A percentile compares a stretch with the other conserved stretches of the same genome.
Conservation (phyloP, 495 filamentous ascomycete genomes). For the Podospora tetraspora region DNA sequence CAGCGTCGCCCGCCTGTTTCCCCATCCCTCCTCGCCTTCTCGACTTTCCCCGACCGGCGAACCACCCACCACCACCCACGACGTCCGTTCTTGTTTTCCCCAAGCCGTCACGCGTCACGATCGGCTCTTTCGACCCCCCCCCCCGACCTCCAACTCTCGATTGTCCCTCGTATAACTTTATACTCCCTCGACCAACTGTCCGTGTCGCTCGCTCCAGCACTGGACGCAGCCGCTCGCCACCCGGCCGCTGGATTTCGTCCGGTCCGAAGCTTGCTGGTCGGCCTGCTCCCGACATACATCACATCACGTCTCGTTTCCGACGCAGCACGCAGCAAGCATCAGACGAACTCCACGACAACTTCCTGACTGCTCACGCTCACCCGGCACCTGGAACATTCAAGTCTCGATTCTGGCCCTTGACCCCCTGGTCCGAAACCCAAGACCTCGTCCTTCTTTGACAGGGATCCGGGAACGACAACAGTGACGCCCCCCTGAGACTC, state of each 20-base stretch:
- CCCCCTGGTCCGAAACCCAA: conserved; percentile 3
- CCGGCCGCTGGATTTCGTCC: not conserved
- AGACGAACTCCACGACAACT: not conserved
- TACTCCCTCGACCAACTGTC: not conserved
- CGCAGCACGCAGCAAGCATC: not conserved
- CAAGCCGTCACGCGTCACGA: conserved; percentile 14
- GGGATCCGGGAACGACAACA: conserved; percentile 2
- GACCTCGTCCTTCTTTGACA: conserved; percentile 1
- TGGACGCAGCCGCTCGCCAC: not conserved
- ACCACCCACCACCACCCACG: not conserved
- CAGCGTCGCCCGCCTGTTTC: not conserved
- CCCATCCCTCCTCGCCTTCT: conserved; percentile 1
- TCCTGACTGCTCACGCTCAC: not conserved
- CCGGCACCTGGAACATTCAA: not conserved
- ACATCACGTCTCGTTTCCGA: not conserved
- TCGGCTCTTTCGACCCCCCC: conserved; percentile 1
- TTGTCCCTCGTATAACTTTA: conserved; percentile 4
- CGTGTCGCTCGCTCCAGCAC: not conserved
- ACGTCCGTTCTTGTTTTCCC: not conserved
- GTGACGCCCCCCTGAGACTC: not conserved
- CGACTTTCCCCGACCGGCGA: not conserved
- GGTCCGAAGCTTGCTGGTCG: not conserved
- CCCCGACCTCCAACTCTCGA: conserved; percentile 8
- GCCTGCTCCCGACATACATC: not conserved
- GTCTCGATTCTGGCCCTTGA: conserved; percentile 3